Percentiles rank a stretch among this genome's conserved stretches.
Evolutionary conservation across 306 rosid genomes (phyloP).

Genomic region (Cercis canadensis): DNA sequence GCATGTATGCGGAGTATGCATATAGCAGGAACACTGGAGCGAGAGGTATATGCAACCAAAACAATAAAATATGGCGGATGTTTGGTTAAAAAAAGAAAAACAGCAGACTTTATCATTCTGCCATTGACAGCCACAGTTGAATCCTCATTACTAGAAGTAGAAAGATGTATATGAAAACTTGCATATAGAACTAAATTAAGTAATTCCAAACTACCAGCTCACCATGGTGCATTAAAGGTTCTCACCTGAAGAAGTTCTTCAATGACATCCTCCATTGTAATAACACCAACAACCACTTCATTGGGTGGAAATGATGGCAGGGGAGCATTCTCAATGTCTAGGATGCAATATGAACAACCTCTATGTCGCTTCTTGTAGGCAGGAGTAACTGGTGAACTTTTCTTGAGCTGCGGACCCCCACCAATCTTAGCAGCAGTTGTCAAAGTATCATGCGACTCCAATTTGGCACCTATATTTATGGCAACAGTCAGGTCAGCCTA

Average conservation of each 20-base stretch:
- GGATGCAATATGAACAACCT: conserved; percentile 91
- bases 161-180: conserved; percentile 33
- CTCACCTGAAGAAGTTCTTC: conserved; percentile 99
- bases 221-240: conserved; percentile 21
- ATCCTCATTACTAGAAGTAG: conserved; percentile 10
- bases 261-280: conserved; percentile 97
- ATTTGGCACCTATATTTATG: conserved; percentile 45
- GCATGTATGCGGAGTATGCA: conserved; percentile 3
- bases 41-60: conserved; percentile 6
- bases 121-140: conserved; percentile 33
- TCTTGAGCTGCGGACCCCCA: conserved; percentile 57
- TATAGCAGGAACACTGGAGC: conserved; percentile 15
- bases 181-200: conserved; percentile 2
- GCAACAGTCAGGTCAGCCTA: conserved; percentile 34
- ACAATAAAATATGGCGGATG: conserved; percentile 2
- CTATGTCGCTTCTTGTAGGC: conserved; percentile 86
- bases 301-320: conserved; percentile 70
- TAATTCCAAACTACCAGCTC: conserved; percentile 16
- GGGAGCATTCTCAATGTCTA: conserved; percentile 84
- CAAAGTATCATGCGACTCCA: conserved; percentile 49
- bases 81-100: neutral
- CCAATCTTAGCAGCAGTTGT: conserved; percentile 42
- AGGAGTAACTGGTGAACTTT: conserved; percentile 69
- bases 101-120: neutral
- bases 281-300: conserved; percentile 95